Conservation (phyloP, 176 grass and related monocot species). For the maize (Zea mays) region DNA sequence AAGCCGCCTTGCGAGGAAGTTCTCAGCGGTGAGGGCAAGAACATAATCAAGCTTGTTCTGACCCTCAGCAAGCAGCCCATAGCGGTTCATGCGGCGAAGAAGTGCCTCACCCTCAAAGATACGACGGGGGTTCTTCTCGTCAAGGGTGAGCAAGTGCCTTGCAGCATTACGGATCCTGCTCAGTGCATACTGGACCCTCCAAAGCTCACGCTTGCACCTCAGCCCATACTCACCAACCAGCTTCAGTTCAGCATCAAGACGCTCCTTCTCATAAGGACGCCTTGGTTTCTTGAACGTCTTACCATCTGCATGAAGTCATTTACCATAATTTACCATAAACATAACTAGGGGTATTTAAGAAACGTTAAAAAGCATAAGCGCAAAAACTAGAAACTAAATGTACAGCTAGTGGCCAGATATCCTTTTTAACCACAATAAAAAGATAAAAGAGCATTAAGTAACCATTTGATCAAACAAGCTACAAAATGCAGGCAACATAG, state of each 20-base stretch:
- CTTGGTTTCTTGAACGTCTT: conserved; percentile 80
- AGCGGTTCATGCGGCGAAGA: conserved; percentile 71
- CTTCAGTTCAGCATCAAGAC: conserved; percentile 67
- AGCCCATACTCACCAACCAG: conserved; percentile 72
- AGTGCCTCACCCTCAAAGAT: conserved; percentile 84
- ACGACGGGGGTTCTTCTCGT: conserved; percentile 74
- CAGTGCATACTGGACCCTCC: conserved; percentile 68
- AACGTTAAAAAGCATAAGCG: not conserved
- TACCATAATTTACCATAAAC: not conserved
- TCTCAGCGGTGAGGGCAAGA: conserved; percentile 72
- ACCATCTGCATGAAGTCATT: conserved; percentile 43
- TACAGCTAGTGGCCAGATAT: not conserved
- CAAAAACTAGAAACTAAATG: not conserved
- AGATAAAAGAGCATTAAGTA: not conserved
- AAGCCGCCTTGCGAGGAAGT: conserved; percentile 69
- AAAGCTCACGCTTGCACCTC: conserved; percentile 74
- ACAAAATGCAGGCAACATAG: not conserved
- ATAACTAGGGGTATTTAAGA: not conserved
- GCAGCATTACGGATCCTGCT: conserved; percentile 74
- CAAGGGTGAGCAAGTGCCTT: conserved; percentile 70
- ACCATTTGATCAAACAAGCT: not conserved
- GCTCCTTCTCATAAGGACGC: conserved; percentile 80
- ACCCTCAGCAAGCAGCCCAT: conserved; percentile 63
- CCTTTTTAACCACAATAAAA: not conserved
- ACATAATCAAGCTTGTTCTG: conserved; percentile 84